phyloP scores from a whole-genome alignment of 2,329 filamentous ascomycete genomes.

The Fusarium sarcochroum region DNA sequence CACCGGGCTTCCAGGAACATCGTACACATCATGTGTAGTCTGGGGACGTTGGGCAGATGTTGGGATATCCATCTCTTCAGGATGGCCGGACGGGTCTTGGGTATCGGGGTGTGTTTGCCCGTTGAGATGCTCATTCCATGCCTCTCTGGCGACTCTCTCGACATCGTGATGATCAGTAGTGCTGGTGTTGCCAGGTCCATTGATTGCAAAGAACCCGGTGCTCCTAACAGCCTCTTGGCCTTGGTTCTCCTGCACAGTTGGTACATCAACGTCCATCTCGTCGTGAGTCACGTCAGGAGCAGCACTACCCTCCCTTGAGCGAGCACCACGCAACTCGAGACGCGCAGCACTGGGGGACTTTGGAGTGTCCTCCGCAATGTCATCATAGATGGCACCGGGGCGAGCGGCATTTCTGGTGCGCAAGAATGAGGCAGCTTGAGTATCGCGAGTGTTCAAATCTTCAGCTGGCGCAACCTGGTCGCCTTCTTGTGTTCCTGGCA shows the following conservation, averaged over 20 bases:
- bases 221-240: conserved; percentile 16
- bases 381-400: conserved; percentile 38
- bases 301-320: conserved; percentile 48
- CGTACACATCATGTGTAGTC: conserved; percentile 42
- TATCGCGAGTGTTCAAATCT: conserved; percentile 14
- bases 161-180: conserved; percentile 43
- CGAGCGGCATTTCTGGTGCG: conserved; percentile 29
- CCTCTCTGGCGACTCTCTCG: conserved; percentile 53
- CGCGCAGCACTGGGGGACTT: conserved; percentile 50
- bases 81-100: conserved; percentile 21
- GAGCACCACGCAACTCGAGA: conserved; percentile 45
- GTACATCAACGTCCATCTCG: conserved; percentile 46
- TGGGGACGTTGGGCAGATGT: conserved; percentile 39
- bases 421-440: conserved; percentile 31
- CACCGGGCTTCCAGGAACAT: conserved; percentile 45
- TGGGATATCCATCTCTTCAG: conserved; percentile 30
- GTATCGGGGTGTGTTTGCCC: conserved; percentile 44
- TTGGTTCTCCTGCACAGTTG: conserved; percentile 21
- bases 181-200: conserved; percentile 15
- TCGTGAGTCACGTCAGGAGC: conserved; percentile 29
- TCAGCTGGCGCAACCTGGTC: conserved; percentile 25
- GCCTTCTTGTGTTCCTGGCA: conserved; percentile 41
- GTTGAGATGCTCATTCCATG: conserved; percentile 54
- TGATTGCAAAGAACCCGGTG: conserved; percentile 18
- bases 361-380: conserved; percentile 38